Base-by-base conservation (phyloP, 495 filamentous ascomycete genomes). In the Talaromyces proteolyticus region DNA sequence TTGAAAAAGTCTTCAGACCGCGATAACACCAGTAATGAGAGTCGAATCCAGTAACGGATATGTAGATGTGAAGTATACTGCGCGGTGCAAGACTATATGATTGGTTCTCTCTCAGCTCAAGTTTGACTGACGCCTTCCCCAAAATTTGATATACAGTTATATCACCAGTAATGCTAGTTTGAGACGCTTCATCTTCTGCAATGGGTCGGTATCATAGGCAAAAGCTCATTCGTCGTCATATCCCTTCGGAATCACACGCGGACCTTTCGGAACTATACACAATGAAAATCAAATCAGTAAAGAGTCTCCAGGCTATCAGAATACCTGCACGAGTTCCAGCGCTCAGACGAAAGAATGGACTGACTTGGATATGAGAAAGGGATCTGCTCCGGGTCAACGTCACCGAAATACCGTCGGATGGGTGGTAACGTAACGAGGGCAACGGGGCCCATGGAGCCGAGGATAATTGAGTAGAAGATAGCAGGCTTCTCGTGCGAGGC, bases 281-380 rank as follows among this genome's bases (percentile, higher is more conserved):
- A 4, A 17, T 38, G 25, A 16, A 49, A 24, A n/a, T n/a, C n/a
- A 25, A 6, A 11, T 51, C 42, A 58, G 42, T 29, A n/a, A n/a
- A n/a, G n/a, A n/a, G n/a, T n/a, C n/a, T n/a, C n/a, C n/a, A n/a
- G n/a, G n/a, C n/a, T n/a, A n/a, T n/a, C n/a, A n/a, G n/a, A n/a
- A n/a, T n/a, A n/a, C n/a, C n/a, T n/a, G n/a, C n/a, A n/a, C n/a
- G n/a, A n/a, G n/a, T n/a, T n/a, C n/a, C n/a, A n/a, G n/a, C n/a
- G n/a, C n/a, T n/a, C n/a, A n/a, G n/a, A n/a, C n/a, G n/a, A n/a
- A n/a, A n/a, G 16, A 16, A 47, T 6, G 41, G 20, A 36, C 87
- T 66, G 80, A 98, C 93, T 77, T 44, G 93, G 93, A 77, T 96
- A 98, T 59, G 89, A 92, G 67, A 88, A 58, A 11, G 93, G 93